Evolutionary conservation across 164 flowering plant species (phyloP), one percentile per base, ranked within the genome.

Genomic region (Berberis vulgaris): DNA sequence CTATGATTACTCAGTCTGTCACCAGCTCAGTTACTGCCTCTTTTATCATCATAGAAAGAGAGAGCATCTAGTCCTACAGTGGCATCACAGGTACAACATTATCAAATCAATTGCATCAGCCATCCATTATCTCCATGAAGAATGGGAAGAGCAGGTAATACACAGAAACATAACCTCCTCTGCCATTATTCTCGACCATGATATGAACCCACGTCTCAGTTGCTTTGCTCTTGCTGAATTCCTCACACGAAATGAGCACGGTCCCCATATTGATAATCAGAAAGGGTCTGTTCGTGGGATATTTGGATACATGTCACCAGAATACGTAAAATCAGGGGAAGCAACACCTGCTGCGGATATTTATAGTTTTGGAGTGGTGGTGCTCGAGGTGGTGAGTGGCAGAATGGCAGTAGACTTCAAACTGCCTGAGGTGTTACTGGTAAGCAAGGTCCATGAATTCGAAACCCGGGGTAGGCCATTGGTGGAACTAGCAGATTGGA

Each of bases 91-190:
- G 44, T 89, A 87, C 81, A 83, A 62, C 79, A 84, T 94, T 11
- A 71, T 89, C 70, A 84, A 76, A 65, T 84, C 99, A 0, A 86
- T 91, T 38, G 97, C 99, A 61, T 80, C 83, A 1, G 99, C 96
- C 1, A 73, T 89, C 61, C 81, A 77, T 45, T 94, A 94, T 63
- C 96, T 94, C 43, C 99, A 94, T 41, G 99, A 94, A 66, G 96
- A 87, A 64, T 94, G 99, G 99, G 97, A 94, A 26, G 97, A 94
- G 64, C 89, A 89, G 66, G 96, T 94, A 26, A 86, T 94, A 46
- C 99, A 94, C 74, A 81, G 84, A 58, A 86, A 82, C 68, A 87
- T 94, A 49, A 94, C 97, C 59, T 87, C 97, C 6, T 79, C 95
- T 0, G 83, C 96, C 4, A 63, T 91, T n/a, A 60, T 78, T 60